Base-by-base conservation (phyloP, 1,139 yeast species). In the Hemisphaericaspora xylofermentans region DNA sequence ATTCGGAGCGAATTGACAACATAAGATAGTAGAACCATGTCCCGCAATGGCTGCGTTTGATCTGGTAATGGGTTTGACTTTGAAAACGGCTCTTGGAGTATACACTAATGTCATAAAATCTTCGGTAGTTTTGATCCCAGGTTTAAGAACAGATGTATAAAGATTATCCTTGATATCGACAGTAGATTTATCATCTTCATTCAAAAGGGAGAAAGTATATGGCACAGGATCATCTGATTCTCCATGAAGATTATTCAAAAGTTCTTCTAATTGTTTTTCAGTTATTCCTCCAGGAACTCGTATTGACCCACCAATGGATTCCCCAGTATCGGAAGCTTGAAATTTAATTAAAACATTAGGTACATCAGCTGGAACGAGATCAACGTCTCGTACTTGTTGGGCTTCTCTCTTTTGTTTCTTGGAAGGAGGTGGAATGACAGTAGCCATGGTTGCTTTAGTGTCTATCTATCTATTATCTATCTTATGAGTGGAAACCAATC, bases 291-390 rank as follows among this genome's bases (percentile, higher is more conserved):
- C 98, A 4, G 98, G 98, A 6, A 93, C 96, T 61, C 97, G 76
- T 40, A 91, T 70, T 26, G 89, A 82, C 8, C 94, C 89, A 12
- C 97, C 96, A 18, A 85, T 75, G 5, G 80, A 66, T 51, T 87
- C 95, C 36, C 97, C 97, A n/a, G 96, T 82, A 57, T 91, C 98
- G 10, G 95, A 81, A 1, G 98, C 96, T 60, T 88, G 94, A 61
- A 93, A 89, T 60, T 83, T 85, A 42, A 93, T 80, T 43, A 89
- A 76, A 17, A 93, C 96, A 69, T 88, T 82, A 19, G 97, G 96
- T 31, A 91, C 66, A 54, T 88, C 94, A 2, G 64, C 71, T 1
- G 98, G 98, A 17, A 86, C 68, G 9, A 84, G 62, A 42, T 81
- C 84, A 13, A 87, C 84, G 40, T 84, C 93, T 42, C 87, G 79